A percentile compares a stretch with the other conserved stretches of the same genome.
Evolutionary conservation across 345 rosid genomes (phyloP).

Genomic region (Capsella bursapastoris): DNA sequence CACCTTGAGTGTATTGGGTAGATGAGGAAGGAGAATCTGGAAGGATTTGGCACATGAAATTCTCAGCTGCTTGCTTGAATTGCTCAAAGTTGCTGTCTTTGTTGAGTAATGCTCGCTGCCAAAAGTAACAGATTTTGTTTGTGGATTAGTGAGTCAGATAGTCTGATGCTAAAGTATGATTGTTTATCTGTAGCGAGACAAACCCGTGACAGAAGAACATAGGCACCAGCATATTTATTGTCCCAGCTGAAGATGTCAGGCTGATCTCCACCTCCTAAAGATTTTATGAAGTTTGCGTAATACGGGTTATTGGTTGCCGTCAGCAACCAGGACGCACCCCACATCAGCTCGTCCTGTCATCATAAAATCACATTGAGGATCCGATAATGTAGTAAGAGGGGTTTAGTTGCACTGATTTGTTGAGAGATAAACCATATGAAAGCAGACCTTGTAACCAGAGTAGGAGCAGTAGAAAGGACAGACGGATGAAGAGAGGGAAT

Average conservation of each 20-base stretch:
- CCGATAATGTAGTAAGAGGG: not conserved
- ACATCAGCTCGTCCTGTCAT: constrained; percentile 77
- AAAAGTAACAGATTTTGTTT: constrained; percentile 6
- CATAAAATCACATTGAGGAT: not conserved
- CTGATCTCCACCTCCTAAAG: constrained; percentile 74
- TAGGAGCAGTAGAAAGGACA: constrained; percentile 94
- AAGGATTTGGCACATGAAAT: constrained; percentile 83
- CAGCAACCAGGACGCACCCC: constrained; percentile 90
- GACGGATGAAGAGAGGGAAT: constrained; percentile 72
- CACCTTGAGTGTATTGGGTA: constrained; percentile 90
- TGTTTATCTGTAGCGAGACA: not conserved
- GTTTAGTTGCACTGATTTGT: constrained; percentile 13
- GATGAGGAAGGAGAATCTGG: constrained; percentile 78
- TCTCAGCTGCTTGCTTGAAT: constrained; percentile 71
- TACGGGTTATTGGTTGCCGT: constrained; percentile 70
- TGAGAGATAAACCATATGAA: constrained; percentile 18
- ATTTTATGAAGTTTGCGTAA: constrained; percentile 65
- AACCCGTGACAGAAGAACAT: constrained; percentile 81
- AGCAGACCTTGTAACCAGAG: constrained; percentile 79
- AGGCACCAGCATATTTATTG: constrained; percentile 88
- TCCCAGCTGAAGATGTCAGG: constrained; percentile 96
- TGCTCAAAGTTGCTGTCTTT: constrained; percentile 66
- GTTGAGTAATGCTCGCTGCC: constrained; percentile 64
- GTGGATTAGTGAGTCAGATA: not conserved
- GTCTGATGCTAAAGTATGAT: constrained; percentile 19